phyloP scores from a whole-genome alignment of 2,329 filamentous ascomycete genomes.

The Orbilia ellipsospora region DNA sequence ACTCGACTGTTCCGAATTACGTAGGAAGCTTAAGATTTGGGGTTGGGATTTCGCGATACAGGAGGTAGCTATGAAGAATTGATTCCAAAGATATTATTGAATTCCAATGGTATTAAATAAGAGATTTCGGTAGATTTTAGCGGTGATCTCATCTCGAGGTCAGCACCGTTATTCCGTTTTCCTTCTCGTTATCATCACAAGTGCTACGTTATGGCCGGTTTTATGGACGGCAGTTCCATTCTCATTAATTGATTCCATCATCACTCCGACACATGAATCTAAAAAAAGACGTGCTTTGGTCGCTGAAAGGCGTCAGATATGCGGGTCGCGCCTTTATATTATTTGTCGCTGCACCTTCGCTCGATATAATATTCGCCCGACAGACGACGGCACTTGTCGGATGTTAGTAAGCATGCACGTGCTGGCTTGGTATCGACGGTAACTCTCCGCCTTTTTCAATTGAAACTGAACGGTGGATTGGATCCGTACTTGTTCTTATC shows the following conservation, averaged over 20 bases:
- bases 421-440: not conserved
- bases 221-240: too few relatives aligned
- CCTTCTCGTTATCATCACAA: too few relatives aligned
- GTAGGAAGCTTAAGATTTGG: too few relatives aligned
- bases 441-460: not conserved
- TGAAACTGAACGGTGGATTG: not conserved
- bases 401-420: conserved; percentile 2
- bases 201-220: too few relatives aligned
- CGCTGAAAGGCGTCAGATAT: conserved; percentile 5
- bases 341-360: not conserved
- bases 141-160: too few relatives aligned
- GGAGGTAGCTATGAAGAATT: too few relatives aligned
- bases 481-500: not conserved
- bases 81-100: too few relatives aligned
- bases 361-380: not conserved
- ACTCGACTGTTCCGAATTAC: too few relatives aligned
- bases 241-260: not conserved
- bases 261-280: not conserved
- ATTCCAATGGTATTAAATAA: too few relatives aligned
- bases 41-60: too few relatives aligned
- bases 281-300: conserved; percentile 17
- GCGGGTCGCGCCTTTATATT: not conserved
- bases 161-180: too few relatives aligned
- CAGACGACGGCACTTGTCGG: conserved; percentile 12
- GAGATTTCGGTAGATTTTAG: too few relatives aligned